Evolutionary conservation across 2,329 filamentous ascomycete species (phyloP).

Genomic region (Diaporthe caulivora): DNA sequence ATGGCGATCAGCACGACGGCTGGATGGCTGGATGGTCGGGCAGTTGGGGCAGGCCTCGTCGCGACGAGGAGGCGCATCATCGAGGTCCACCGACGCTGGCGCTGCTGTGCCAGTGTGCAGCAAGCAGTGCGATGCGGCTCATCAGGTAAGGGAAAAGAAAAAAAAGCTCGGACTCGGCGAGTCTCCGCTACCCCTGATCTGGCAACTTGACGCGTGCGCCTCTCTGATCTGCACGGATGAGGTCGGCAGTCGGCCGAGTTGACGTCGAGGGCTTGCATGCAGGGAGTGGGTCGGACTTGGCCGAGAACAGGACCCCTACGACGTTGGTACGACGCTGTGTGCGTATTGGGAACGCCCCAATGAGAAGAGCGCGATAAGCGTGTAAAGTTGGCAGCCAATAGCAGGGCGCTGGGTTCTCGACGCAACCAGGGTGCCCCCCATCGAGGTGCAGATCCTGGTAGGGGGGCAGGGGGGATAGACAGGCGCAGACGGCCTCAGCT

Average conservation of each 20-base stretch:
- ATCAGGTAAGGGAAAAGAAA: neutral
- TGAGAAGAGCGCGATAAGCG: constrained; percentile 36
- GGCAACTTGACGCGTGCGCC: constrained; percentile 39
- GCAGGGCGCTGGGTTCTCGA: no score
- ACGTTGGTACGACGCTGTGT: no score
- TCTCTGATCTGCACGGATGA: constrained; percentile 10
- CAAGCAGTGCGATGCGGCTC: constrained; percentile 23
- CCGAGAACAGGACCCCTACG: constrained; percentile 37
- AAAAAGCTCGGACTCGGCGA: constrained; percentile 25
- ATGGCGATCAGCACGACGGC: constrained; percentile 31
- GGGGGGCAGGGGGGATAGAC: neutral
- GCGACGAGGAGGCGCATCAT: constrained; percentile 8
- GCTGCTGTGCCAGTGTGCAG: no score
- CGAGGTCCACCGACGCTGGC: neutral
- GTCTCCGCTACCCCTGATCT: constrained; percentile 36
- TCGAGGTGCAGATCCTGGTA: constrained; percentile 21
- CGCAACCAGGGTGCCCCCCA: constrained; percentile 13
- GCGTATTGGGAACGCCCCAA: constrained; percentile 21
- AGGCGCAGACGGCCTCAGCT: neutral
- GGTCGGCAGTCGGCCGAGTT: constrained; percentile 38
- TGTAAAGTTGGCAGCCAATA: constrained; percentile 10
- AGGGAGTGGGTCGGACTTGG: constrained; percentile 36
- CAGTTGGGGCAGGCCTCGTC: neutral
- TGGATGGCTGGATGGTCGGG: neutral
- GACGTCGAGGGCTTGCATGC: constrained; percentile 27